A percentile compares a stretch with the other conserved stretches of the same genome.
These are phyloP conservation scores for Trichosporon sp. DNA, from an alignment of 1,284 basidiomycete genomes.

Conservation along the genomic window DNA sequence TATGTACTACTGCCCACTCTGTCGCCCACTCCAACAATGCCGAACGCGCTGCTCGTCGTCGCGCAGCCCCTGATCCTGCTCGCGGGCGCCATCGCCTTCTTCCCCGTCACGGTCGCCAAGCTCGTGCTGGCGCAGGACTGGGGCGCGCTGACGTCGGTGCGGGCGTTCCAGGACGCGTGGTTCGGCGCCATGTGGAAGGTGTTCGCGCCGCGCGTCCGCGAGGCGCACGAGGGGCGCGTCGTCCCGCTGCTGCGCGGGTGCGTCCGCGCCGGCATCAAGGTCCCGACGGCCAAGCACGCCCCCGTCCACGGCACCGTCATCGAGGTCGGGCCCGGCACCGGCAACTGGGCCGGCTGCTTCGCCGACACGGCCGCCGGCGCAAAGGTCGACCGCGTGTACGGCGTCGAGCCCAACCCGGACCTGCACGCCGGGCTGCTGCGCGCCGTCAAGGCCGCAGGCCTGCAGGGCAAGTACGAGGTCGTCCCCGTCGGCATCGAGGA, in stretches of 20 bases:
- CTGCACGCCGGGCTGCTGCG: slow-evolving; percentile 13
- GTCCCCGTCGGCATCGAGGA: slow-evolving; percentile 21
- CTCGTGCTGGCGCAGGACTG: slow-evolving; percentile 6
- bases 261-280: slow-evolving; percentile 13
- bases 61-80: slow-evolving; percentile 15
- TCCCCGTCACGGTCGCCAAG: slow-evolving; percentile 9
- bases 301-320: slow-evolving; percentile 17
- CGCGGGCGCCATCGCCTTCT: slow-evolving; percentile 6
- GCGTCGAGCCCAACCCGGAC: slow-evolving; percentile 20
- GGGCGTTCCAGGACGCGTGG: slow-evolving; percentile 14
- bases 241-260: slow-evolving; percentile 18
- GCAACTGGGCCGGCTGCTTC: slow-evolving; percentile 21
- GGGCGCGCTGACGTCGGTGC: slow-evolving; percentile 7
- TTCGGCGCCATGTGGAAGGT: slow-evolving; percentile 16
- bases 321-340: slow-evolving; percentile 20
- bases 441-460: slow-evolving; percentile 6
- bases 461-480: slow-evolving; percentile 18
- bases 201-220: slow-evolving; percentile 13
- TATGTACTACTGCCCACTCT: neutral
- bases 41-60: slow-evolving; percentile 4
- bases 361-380: slow-evolving; percentile 13
- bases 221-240: slow-evolving; percentile 11
- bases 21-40: neutral
- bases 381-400: slow-evolving; percentile 14
- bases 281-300: neutral